Conservation (phyloP, 495 filamentous ascomycete genomes). For the Neurospora sp. region DNA sequence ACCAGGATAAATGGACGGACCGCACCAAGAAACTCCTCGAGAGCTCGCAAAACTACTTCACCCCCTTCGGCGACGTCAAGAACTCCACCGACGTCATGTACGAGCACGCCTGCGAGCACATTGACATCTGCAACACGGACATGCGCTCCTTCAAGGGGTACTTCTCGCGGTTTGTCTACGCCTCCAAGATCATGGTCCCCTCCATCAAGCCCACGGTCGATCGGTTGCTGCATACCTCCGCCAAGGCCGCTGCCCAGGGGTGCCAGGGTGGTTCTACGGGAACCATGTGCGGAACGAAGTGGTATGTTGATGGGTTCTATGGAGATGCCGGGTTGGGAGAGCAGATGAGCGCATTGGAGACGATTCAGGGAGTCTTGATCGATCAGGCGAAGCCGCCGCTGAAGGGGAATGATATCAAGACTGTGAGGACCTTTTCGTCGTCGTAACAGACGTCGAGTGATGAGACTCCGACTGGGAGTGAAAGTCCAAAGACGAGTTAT, state of each 20-base stretch:
- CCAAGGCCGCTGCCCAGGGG: conserved; percentile 50
- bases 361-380: conserved; percentile 49
- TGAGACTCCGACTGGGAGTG: background rate
- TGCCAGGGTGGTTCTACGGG: conserved; percentile 50
- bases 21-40: conserved; percentile 41
- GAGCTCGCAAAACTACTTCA: conserved; percentile 35
- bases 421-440: conserved; percentile 16
- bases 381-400: conserved; percentile 25
- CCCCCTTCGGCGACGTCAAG: conserved; percentile 20
- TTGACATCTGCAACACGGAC: conserved; percentile 54
- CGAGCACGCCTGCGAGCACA: conserved; percentile 64
- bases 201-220: conserved; percentile 43
- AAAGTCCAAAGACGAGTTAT: background rate
- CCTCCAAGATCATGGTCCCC: conserved; percentile 49
- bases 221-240: conserved; percentile 45
- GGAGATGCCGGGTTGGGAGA: conserved; percentile 52
- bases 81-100: conserved; percentile 49
- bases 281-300: conserved; percentile 59
- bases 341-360: conserved; percentile 61
- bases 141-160: conserved; percentile 75
- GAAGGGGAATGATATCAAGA: conserved; percentile 33
- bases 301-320: conserved; percentile 55
- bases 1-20: conserved; percentile 32
- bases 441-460: background rate
- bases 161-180: conserved; percentile 63